Conservation (phyloP, 495 filamentous ascomycete genomes). For the Talaromyces stipitatus region DNA sequence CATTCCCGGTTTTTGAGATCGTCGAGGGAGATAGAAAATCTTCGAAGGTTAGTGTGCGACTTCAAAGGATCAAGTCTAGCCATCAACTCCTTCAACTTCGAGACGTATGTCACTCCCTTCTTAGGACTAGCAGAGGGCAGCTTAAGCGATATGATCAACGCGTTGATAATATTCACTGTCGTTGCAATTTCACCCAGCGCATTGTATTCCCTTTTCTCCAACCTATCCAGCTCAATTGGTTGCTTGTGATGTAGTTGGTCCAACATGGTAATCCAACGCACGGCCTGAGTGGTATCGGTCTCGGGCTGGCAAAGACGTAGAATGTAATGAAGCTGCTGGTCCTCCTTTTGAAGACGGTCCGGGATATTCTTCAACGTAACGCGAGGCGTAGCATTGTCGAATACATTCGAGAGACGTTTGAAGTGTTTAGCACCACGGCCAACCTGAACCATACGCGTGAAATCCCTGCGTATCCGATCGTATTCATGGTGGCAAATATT, state of each 20-base stretch:
- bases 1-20: slow-evolving; percentile 28
- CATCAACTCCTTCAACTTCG: slow-evolving; percentile 14
- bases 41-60: slow-evolving; percentile 18
- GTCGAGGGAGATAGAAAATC: slow-evolving; percentile 24
- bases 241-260: slow-evolving; percentile 11
- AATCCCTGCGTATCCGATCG: slow-evolving; percentile 13
- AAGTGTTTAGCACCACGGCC: slow-evolving; percentile 19
- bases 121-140: slow-evolving; percentile 19
- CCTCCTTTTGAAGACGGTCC: slow-evolving; percentile 11
- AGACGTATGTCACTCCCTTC: slow-evolving; percentile 21
- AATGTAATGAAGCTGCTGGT: slow-evolving; percentile 22
- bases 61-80: slow-evolving; percentile 20
- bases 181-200: slow-evolving; percentile 18
- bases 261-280: slow-evolving; percentile 18
- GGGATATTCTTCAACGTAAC: slow-evolving; percentile 23
- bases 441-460: slow-evolving; percentile 23
- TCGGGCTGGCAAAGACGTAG: slow-evolving; percentile 23
- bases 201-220: slow-evolving; percentile 14
- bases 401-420: slow-evolving; percentile 17
- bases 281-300: slow-evolving; percentile 10
- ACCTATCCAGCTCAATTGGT: slow-evolving; percentile 8
- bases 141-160: slow-evolving; percentile 12
- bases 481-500: slow-evolving; percentile 32
- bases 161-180: slow-evolving; percentile 18
- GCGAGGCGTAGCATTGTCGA: slow-evolving; percentile 21